A percentile compares a stretch with the other conserved stretches of the same genome.
phyloP scores from a whole-genome alignment of 2,329 filamentous ascomycete genomes.

The Aspergillus flavus region DNA sequence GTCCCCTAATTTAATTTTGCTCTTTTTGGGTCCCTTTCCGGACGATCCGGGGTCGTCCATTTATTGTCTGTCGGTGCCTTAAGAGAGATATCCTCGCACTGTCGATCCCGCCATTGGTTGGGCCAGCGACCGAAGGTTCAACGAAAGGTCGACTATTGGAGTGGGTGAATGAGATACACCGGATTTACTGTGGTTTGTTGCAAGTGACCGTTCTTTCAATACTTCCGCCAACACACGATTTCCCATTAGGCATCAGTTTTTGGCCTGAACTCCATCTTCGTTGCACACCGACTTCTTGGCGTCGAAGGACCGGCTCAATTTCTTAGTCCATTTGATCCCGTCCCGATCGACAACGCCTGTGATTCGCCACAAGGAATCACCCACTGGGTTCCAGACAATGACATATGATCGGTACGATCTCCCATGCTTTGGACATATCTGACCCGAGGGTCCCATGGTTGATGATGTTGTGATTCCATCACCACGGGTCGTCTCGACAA shows the following conservation, averaged over 20 bases:
- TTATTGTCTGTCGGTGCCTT: not conserved
- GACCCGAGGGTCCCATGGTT: not conserved
- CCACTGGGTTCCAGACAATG: not conserved
- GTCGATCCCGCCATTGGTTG: constrained; percentile 2
- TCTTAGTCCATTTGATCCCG: not conserved
- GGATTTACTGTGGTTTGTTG: not conserved
- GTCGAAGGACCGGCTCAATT: not conserved
- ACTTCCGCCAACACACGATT: not conserved
- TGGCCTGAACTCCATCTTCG: constrained; percentile 3
- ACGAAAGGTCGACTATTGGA: not conserved
- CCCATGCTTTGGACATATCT: not conserved
- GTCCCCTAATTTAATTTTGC: not conserved
- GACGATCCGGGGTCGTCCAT: constrained; percentile 21
- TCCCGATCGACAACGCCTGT: not conserved
- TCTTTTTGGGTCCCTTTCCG: constrained; percentile 9
- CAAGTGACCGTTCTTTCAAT: not conserved
- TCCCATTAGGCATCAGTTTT: not conserved
- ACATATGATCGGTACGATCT: constrained; percentile 9
- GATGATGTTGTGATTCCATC: constrained; percentile 2
- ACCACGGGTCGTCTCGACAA: not conserved
- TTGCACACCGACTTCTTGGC: constrained; percentile 11
- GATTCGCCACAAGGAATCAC: not conserved
- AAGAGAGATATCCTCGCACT: not conserved
- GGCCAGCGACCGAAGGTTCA: not conserved
- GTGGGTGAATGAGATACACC: not conserved